Base-by-base conservation (phyloP, 2,329 filamentous ascomycete species). In the Scytalidium sp. region DNA sequence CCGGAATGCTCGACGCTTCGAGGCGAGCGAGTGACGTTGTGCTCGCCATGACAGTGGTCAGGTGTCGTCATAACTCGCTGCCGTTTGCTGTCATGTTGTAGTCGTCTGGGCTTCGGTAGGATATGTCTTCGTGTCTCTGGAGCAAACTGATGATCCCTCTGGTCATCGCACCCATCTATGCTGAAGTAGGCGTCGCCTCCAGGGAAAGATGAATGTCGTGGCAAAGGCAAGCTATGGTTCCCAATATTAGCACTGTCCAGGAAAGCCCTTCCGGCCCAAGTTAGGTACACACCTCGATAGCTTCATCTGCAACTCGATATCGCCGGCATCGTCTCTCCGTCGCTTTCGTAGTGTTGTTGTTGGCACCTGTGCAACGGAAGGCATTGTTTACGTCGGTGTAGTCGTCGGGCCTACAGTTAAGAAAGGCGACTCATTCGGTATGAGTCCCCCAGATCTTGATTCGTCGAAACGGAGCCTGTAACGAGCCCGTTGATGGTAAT, bases 361-460 rank as follows among this genome's bases (percentile, higher is more conserved):
- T 8, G 53, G 47, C 19, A 50, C 52, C 47, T 61, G 54, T 8
- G 57, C 57, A 21, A 63, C 49, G 1, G 60, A 63, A 15, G 60
- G 60, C 60, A 63, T 63, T 36, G 13, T 32, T 48, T 29, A 29
- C n/a, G n/a, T 45, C 32, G 17, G 23, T 45, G 25, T n/a, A n/a
- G n/a, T n/a, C n/a, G n/a, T n/a, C n/a, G n/a, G n/a, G n/a, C n/a
- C n/a, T n/a, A n/a, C n/a, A n/a, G n/a, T n/a, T n/a, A n/a, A n/a
- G n/a, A n/a, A n/a, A n/a, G n/a, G n/a, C n/a, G n/a, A n/a, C n/a
- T n/a, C n/a, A n/a, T n/a, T n/a, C n/a, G n/a, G n/a, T n/a, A n/a
- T n/a, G n/a, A n/a, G n/a, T n/a, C n/a, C n/a, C n/a, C n/a, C n/a
- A n/a, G n/a, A n/a, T n/a, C n/a, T n/a, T n/a, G n/a, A n/a, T n/a